Percentiles rank a stretch among this genome's conserved stretches.
Conservation (phyloP, 257 asterid species). For the Salvia splendens region DNA sequence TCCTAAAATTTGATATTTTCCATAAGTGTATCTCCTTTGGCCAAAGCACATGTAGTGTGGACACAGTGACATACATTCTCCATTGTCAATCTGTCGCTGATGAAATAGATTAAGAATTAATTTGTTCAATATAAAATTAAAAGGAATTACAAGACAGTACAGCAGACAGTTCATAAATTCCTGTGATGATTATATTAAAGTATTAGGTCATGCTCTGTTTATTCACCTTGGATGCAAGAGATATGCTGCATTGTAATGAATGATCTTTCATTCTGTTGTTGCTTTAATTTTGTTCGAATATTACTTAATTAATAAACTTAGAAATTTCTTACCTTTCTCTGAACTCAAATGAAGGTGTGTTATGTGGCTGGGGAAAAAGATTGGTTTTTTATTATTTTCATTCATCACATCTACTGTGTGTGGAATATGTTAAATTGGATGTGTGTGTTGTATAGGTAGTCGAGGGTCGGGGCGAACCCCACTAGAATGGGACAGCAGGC, state of each 20-base stretch:
- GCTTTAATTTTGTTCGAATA: neutral
- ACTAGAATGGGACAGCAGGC: slow-evolving; percentile 88
- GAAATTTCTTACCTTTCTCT: neutral
- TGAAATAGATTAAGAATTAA: slow-evolving; percentile 9
- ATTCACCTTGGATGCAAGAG: neutral
- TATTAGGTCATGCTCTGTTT: slow-evolving; percentile 24
- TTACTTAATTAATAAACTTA: neutral
- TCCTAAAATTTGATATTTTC: slow-evolving; percentile 18
- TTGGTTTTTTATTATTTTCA: neutral
- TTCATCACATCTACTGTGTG: neutral
- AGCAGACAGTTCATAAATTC: neutral
- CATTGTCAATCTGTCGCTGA: slow-evolving; percentile 23
- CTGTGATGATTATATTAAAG: neutral
- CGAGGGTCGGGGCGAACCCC: slow-evolving; percentile 98
- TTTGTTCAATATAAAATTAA: neutral
- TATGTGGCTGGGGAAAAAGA: neutral
- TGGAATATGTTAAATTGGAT: neutral
- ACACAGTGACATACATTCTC: slow-evolving; percentile 39
- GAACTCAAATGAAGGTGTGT: neutral
- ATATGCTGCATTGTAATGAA: neutral
- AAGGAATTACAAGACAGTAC: neutral
- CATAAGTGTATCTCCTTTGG: slow-evolving; percentile 27
- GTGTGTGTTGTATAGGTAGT: slow-evolving; percentile 54
- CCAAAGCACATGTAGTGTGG: slow-evolving; percentile 39
- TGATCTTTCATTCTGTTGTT: neutral